Evolutionary conservation across 768 basidiomycete genomes (phyloP).

Genomic region (Leucocoprinus birnbaumii): DNA sequence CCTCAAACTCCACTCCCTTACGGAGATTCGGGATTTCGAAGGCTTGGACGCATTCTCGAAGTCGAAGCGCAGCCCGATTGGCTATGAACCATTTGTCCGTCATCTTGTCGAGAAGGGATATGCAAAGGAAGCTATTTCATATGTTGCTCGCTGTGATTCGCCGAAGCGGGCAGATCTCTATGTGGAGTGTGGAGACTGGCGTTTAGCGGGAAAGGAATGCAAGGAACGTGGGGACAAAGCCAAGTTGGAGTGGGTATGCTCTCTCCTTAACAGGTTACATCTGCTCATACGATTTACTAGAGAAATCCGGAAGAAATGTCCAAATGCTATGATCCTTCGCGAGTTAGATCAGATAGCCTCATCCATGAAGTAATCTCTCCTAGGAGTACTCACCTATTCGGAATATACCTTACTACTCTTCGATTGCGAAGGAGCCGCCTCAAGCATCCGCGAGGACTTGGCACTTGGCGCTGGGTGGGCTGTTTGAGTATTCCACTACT

Average conservation of each 20-base stretch:
- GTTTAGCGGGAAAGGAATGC: constrained; percentile 82
- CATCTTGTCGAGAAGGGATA: constrained; percentile 76
- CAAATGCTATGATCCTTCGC: constrained; percentile 76
- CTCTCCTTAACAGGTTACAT: not conserved
- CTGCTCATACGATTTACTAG: constrained; percentile 33
- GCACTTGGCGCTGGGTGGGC: too few species aligned
- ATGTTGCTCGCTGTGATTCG: constrained; percentile 82
- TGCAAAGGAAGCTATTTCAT: constrained; percentile 70
- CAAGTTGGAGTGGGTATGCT: constrained; percentile 71
- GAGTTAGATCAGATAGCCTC: constrained; percentile 68
- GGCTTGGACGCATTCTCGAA: constrained; percentile 82
- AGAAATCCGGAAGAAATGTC: constrained; percentile 67
- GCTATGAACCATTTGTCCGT: constrained; percentile 88
- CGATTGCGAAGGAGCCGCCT: too few species aligned
- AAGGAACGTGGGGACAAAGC: constrained; percentile 86
- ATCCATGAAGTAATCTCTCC: constrained; percentile 58
- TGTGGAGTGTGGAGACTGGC: constrained; percentile 89
- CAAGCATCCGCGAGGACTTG: too few species aligned
- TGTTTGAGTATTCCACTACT: too few species aligned
- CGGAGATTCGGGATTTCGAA: constrained; percentile 80
- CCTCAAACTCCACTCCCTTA: constrained; percentile 82
- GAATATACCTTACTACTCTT: too few species aligned
- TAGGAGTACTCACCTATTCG: not conserved
- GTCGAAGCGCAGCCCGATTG: constrained; percentile 89
- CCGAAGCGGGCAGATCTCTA: constrained; percentile 84